A percentile compares a stretch with the other conserved stretches of the same genome.
Conservation (phyloP, 495 filamentous ascomycete species). For the Xylaria scruposa region DNA sequence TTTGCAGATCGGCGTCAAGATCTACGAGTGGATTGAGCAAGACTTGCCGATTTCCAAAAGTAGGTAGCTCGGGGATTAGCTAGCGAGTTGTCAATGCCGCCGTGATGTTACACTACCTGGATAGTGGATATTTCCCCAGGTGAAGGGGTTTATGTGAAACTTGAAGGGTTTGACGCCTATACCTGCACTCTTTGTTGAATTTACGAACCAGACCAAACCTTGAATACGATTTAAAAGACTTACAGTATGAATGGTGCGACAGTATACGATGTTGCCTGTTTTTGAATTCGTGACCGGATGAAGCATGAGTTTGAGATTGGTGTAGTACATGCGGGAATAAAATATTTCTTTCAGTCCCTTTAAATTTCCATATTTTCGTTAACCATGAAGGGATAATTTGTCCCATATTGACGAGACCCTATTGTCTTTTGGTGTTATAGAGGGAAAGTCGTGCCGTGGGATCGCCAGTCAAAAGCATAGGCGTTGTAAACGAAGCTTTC, state of each 20-base stretch:
- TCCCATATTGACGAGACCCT: not conserved
- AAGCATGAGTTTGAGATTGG: not conserved
- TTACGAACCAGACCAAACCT: not conserved
- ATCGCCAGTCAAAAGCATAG: not conserved
- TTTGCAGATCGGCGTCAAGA: slow-evolving; percentile 10
- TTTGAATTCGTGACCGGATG: not conserved
- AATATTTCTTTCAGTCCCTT: not conserved
- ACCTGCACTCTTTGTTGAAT: not conserved
- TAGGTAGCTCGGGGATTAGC: not conserved
- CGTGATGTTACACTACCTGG: slow-evolving; percentile 4
- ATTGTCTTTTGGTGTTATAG: not conserved
- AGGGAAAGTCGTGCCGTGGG: not conserved
- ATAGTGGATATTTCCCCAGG: slow-evolving; percentile 15
- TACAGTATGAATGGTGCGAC: not conserved
- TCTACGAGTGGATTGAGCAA: slow-evolving; percentile 3
- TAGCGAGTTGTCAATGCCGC: not conserved
- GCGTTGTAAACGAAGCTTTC: not conserved
- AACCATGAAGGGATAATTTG: not conserved
- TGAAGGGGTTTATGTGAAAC: slow-evolving; percentile 6
- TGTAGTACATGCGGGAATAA: not conserved
- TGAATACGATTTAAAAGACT: not conserved
- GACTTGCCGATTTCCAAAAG: slow-evolving; percentile 4
- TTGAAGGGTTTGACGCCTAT: slow-evolving; percentile 4
- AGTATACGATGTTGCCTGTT: not conserved
- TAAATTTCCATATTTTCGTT: not conserved